Evolutionary conservation across 257 asterid genomes (phyloP), one percentile per base, ranked within the genome.

Genomic region (Avicennia marina): DNA sequence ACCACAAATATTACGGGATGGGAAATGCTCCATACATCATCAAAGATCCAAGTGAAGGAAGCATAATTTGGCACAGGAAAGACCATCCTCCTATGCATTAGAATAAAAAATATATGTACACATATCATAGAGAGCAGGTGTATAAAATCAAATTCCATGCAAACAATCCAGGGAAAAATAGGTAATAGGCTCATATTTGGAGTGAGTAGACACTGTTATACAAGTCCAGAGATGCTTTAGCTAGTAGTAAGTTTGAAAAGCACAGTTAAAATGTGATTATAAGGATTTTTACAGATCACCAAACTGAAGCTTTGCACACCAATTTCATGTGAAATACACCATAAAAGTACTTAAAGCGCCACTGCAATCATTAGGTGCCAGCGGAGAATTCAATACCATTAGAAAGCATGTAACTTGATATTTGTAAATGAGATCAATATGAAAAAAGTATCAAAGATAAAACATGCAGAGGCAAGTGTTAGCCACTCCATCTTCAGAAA

Each of bases 1-100:
- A 58, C 48, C 17, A 26, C 72, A 39, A 50, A 57, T 52, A 58
- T 59, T 44, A 43, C 20, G 11, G 42, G 26, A 42, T 42, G 49
- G 40, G 49, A 36, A 36, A 48, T 49, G 42, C 51, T 25, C 13
- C 15, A 33, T 34, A n/a, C 24, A 6, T 51, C 56, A 20, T 7
- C 26, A 48, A 26, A 32, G 31, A 27, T 33, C 39, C 36, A 22
- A 31, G 51, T 50, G 16, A 31, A 51, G 26, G 13, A 53, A 7
- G 38, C 63, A 33, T 50, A 38, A 47, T 34, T 42, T 53, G 39
- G 15, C 27, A 32, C n/a, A n/a, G n/a, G 40, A 20, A 36, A 56
- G 32, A 44, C 56, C 40, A 41, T 39, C 25, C 34, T 16, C n/a
- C n/a, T n/a, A n/a, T n/a, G n/a, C n/a, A n/a, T n/a, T n/a, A n/a